These are phyloP conservation scores for Rickenella mellea DNA, from an alignment of 768 basidiomycete species.

Conservation along the genomic window DNA sequence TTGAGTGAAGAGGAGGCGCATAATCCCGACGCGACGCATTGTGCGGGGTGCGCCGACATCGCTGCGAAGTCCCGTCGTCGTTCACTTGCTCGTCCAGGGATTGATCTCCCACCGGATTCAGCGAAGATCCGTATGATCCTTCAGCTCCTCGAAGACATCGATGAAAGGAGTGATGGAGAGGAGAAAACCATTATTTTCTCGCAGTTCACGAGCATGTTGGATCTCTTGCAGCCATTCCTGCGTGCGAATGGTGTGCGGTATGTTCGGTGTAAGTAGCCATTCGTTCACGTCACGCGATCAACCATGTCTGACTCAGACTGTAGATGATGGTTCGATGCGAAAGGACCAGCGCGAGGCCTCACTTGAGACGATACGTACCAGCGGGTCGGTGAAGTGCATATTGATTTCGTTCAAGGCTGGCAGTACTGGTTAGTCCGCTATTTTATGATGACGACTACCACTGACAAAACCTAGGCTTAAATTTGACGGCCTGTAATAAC, in stretches of 20 bases:
- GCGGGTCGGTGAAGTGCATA: conserved; percentile 57
- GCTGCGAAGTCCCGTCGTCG: conserved; percentile 37
- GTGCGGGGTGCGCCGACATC: conserved; percentile 48
- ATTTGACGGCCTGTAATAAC: conserved; percentile 88
- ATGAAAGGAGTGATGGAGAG: conserved; percentile 39
- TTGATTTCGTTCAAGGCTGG: conserved; percentile 96
- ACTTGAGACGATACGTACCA: conserved; percentile 61
- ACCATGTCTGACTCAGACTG: neutral
- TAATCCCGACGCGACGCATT: conserved; percentile 38
- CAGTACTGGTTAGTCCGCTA: conserved; percentile 56
- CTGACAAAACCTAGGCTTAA: conserved; percentile 47
- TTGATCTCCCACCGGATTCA: conserved; percentile 55
- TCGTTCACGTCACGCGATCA: neutral
- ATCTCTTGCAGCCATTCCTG: conserved; percentile 82
- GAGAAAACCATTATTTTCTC: conserved; percentile 98
- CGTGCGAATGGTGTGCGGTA: conserved; percentile 54
- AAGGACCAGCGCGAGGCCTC: conserved; percentile 68
- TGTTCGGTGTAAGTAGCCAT: conserved; percentile 67
- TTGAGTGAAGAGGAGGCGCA: conserved; percentile 28
- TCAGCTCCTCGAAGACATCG: conserved; percentile 58
- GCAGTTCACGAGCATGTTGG: conserved; percentile 83
- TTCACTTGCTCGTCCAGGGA: conserved; percentile 15
- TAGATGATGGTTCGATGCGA: conserved; percentile 87
- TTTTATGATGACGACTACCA: neutral
- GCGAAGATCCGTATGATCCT: conserved; percentile 85